phyloP scores from a whole-genome alignment of 805 yeast genomes.

The Wickerhamomyces kurtzmanii region DNA sequence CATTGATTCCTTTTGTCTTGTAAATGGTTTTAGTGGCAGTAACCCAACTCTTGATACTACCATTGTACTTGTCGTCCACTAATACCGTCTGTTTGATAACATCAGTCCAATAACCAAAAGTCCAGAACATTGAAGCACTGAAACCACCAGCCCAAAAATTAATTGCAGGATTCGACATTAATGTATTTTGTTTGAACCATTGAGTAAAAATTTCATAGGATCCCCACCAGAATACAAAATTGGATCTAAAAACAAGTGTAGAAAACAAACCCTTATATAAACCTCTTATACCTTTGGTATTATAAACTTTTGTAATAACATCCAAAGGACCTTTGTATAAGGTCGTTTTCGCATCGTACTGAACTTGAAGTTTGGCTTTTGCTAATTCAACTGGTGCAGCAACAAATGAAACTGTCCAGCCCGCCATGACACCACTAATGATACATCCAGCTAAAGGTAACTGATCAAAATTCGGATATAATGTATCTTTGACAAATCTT shows the following conservation, averaged over 20 bases:
- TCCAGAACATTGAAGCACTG: constrained; percentile 83
- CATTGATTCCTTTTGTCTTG: constrained; percentile 47
- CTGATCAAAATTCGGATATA: constrained; percentile 49
- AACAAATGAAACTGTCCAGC: constrained; percentile 88
- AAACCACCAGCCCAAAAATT: constrained; percentile 92
- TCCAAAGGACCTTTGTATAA: constrained; percentile 73
- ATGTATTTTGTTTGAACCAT: constrained; percentile 56
- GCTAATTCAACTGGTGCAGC: constrained; percentile 92
- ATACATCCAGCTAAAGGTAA: constrained; percentile 70
- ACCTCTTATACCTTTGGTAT: constrained; percentile 58
- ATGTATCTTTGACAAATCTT: constrained; percentile 49
- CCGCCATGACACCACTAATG: constrained; percentile 69
- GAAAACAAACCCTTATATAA: constrained; percentile 75
- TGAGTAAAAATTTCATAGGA: constrained; percentile 73
- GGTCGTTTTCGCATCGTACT: constrained; percentile 67
- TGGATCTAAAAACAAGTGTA: constrained; percentile 80
- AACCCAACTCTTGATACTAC: constrained; percentile 61
- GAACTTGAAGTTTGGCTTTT: constrained; percentile 84
- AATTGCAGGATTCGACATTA: constrained; percentile 55
- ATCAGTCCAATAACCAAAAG: constrained; percentile 81
- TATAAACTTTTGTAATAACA: constrained; percentile 50
- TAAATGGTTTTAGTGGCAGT: constrained; percentile 67
- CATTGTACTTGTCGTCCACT: constrained; percentile 68
- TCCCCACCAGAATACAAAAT: constrained; percentile 92
- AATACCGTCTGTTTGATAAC: constrained; percentile 80